phyloP scores from a whole-genome alignment of 1,284 basidiomycete genomes.

The Moesziomyces globuligerus region DNA sequence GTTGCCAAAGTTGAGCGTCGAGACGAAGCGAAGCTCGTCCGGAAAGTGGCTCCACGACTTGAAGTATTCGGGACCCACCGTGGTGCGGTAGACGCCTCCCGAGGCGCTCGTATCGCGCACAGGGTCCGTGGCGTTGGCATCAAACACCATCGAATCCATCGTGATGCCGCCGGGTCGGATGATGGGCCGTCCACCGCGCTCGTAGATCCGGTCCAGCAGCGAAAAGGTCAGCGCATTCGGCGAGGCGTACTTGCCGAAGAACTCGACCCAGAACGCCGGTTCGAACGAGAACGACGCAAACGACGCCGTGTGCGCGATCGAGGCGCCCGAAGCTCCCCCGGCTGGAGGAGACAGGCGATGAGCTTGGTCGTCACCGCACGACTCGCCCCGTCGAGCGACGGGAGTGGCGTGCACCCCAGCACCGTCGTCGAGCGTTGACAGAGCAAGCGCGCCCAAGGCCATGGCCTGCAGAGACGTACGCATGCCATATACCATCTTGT shows the following conservation, averaged over 20 bases:
- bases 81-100: conserved; percentile 10
- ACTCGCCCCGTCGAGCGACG: not conserved
- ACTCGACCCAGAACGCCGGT: conserved; percentile 14
- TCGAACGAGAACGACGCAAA: conserved; percentile 9
- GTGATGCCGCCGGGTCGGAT: conserved; percentile 13
- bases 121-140: conserved; percentile 2
- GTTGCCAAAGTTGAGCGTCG: conserved; percentile 18
- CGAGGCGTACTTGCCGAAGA: conserved; percentile 4
- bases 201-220: conserved; percentile 10
- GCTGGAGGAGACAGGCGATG: not conserved
- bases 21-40: conserved; percentile 3
- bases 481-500: not conserved
- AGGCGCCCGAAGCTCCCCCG: not conserved
- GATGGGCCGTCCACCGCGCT: conserved; percentile 7
- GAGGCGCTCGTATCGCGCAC: conserved; percentile 1
- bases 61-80: conserved; percentile 11
- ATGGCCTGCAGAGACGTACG: too few species aligned
- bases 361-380: not conserved
- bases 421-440: not conserved
- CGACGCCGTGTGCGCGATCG: conserved; percentile 3
- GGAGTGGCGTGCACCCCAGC: not conserved
- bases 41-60: conserved; percentile 11
- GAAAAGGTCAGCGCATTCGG: conserved; percentile 10
- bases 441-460: too few species aligned
- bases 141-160: conserved; percentile 9